These are phyloP conservation scores for Aspergillus sp. DNA, from an alignment of 2,329 filamentous ascomycete genomes.

Conservation along the genomic window DNA sequence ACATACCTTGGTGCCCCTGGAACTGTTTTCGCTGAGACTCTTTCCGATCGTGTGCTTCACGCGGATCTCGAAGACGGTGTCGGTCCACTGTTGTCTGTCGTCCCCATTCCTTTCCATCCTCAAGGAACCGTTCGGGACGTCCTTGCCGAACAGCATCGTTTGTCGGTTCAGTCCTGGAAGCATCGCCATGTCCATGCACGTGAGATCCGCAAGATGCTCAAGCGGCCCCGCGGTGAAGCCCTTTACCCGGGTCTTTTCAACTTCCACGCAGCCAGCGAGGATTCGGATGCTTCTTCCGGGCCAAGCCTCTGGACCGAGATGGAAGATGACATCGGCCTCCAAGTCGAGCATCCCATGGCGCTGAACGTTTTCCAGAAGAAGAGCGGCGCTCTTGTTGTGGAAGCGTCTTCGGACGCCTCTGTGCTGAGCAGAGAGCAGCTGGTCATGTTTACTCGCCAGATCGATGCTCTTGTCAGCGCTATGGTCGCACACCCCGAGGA, in stretches of 20 bases:
- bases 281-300: not conserved
- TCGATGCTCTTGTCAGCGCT: conserved; percentile 22
- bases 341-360: conserved; percentile 39
- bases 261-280: conserved; percentile 19
- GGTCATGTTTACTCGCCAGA: conserved; percentile 22
- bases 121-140: conserved; percentile 19
- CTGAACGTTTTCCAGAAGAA: conserved; percentile 30
- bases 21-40: conserved; percentile 27
- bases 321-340: conserved; percentile 28
- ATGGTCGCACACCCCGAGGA: conserved; percentile 24
- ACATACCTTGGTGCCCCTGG: conserved; percentile 22
- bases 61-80: conserved; percentile 21
- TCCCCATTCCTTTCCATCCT: conserved; percentile 28
- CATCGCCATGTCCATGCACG: conserved; percentile 25
- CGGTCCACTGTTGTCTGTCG: conserved; percentile 28
- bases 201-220: conserved; percentile 23
- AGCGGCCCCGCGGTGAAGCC: conserved; percentile 17
- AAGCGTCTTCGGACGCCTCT: conserved; percentile 19
- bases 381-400: conserved; percentile 17
- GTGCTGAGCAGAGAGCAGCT: conserved; percentile 24
- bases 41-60: conserved; percentile 26
- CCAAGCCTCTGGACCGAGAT: conserved; percentile 21
- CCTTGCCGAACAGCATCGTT: conserved; percentile 17
- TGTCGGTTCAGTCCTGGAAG: conserved; percentile 20
- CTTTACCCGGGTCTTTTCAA: conserved; percentile 31